Evolutionary conservation across 768 basidiomycete genomes (phyloP).

Genomic region (Panaeolus cyanescens): DNA sequence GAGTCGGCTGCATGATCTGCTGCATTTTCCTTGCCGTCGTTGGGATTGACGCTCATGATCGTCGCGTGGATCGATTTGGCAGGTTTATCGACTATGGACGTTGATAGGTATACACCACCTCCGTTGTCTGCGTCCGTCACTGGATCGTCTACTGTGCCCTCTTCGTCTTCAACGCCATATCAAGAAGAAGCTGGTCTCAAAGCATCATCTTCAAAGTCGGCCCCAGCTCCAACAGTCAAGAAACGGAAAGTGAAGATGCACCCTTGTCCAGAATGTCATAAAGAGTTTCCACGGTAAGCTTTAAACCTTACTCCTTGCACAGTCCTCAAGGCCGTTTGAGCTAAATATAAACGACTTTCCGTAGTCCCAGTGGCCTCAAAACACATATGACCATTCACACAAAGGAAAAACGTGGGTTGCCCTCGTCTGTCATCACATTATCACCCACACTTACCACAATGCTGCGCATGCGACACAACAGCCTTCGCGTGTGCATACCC

Average conservation of each 20-base stretch:
- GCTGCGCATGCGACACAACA: conserved; percentile 8
- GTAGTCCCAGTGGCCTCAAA: conserved; percentile 34
- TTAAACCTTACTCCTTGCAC: not conserved
- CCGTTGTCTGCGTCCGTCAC: conserved; percentile 6
- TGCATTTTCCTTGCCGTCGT: not conserved
- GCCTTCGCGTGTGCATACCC: conserved; percentile 47
- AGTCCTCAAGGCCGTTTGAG: too few relatives aligned
- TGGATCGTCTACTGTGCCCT: not conserved
- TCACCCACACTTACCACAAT: not conserved
- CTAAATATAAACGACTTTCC: too few relatives aligned
- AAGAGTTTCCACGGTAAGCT: conserved; percentile 34
- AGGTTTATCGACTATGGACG: not conserved
- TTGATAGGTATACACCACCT: not conserved
- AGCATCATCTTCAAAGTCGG: not conserved
- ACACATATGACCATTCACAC: conserved; percentile 39
- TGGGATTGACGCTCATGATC: not conserved
- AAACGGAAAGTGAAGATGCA: conserved; percentile 37
- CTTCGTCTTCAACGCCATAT: not conserved
- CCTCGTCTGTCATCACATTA: not conserved
- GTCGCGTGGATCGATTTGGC: not conserved
- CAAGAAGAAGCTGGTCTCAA: not conserved
- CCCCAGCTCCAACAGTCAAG: conserved; percentile 11
- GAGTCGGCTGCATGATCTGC: not conserved
- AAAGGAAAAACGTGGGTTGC: conserved; percentile 30
- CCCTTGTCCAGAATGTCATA: conserved; percentile 31